Conservation (phyloP, 2,329 filamentous ascomycete species). For the Ascochyta clinopodiicola region DNA sequence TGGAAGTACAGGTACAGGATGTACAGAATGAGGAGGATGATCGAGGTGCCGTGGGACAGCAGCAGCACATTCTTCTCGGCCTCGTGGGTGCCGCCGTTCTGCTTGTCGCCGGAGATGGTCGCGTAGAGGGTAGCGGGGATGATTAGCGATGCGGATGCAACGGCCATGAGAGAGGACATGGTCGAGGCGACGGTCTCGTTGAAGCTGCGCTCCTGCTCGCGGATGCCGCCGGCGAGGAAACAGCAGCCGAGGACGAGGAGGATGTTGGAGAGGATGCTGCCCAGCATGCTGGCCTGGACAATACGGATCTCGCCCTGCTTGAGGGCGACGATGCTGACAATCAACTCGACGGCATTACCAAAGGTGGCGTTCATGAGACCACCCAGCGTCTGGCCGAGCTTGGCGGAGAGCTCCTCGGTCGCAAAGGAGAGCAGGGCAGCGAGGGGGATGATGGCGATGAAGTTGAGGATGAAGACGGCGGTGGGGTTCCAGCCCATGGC, state of each 20-base stretch:
- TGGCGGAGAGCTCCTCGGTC: constrained; percentile 76
- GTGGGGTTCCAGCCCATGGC: constrained; percentile 67
- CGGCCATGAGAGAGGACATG: constrained; percentile 68
- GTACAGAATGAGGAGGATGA: constrained; percentile 62
- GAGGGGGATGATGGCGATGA: constrained; percentile 79
- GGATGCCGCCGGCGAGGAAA: constrained; percentile 58
- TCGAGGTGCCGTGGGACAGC: constrained; percentile 60
- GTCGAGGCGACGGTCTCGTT: constrained; percentile 80
- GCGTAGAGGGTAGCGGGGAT: constrained; percentile 62
- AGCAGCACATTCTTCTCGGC: constrained; percentile 57
- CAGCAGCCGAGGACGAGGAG: constrained; percentile 71
- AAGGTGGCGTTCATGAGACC: constrained; percentile 79
- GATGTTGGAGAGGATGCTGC: constrained; percentile 93
- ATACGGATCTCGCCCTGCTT: constrained; percentile 87
- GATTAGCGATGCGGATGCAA: constrained; percentile 61
- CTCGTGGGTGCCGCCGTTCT: constrained; percentile 41
- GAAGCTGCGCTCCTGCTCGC: constrained; percentile 60
- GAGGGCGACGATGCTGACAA: constrained; percentile 91
- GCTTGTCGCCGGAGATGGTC: constrained; percentile 51
- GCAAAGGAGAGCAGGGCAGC: constrained; percentile 77
- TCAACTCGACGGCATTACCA: constrained; percentile 80
- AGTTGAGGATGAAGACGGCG: constrained; percentile 77
- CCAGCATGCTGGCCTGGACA: constrained; percentile 97
- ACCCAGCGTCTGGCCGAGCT: constrained; percentile 75
- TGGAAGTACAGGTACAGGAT: constrained; percentile 63